Conservation (phyloP, 352 stramenopile genomes). For the Blastocystis hominis region DNA sequence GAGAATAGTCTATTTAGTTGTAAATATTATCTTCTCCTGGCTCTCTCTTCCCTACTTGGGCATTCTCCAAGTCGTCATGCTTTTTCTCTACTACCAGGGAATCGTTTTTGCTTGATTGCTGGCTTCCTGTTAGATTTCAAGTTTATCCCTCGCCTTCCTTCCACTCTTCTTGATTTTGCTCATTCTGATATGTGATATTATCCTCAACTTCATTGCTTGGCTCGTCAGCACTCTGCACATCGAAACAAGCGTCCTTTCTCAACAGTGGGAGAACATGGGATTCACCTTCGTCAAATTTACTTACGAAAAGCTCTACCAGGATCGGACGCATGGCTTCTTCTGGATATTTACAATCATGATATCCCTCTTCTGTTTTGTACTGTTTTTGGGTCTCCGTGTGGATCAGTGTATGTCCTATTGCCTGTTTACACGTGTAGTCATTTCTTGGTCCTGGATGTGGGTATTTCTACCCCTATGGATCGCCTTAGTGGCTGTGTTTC, state of each 20-base stretch:
- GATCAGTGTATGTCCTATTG: not conserved
- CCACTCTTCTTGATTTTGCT: conserved; percentile 1
- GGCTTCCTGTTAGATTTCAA: not conserved
- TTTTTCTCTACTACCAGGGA: conserved; percentile 18
- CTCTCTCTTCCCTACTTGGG: conserved; percentile 22
- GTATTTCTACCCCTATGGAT: conserved; percentile 29
- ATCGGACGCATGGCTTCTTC: conserved; percentile 15
- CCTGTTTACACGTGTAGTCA: not conserved
- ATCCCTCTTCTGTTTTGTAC: not conserved
- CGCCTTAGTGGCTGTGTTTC: not conserved
- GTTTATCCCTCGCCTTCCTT: not conserved
- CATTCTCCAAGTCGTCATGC: conserved; percentile 23
- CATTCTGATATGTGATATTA: conserved; percentile 9
- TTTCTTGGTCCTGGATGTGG: not conserved
- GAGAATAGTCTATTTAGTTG: not conserved
- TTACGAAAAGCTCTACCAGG: conserved; percentile 34
- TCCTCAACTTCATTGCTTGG: conserved; percentile 41
- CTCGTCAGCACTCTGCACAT: conserved; percentile 1
- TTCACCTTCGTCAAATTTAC: conserved; percentile 52
- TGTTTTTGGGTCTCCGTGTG: conserved; percentile 21
- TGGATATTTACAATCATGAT: not conserved
- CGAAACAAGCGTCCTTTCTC: not conserved
- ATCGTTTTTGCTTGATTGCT: not conserved
- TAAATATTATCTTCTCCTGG: conserved; percentile 39
- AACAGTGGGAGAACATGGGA: conserved; percentile 52